Percentiles rank a stretch among this genome's conserved stretches.
phyloP scores from a whole-genome alignment of 768 basidiomycete genomes.

The Mycena latifolia region DNA sequence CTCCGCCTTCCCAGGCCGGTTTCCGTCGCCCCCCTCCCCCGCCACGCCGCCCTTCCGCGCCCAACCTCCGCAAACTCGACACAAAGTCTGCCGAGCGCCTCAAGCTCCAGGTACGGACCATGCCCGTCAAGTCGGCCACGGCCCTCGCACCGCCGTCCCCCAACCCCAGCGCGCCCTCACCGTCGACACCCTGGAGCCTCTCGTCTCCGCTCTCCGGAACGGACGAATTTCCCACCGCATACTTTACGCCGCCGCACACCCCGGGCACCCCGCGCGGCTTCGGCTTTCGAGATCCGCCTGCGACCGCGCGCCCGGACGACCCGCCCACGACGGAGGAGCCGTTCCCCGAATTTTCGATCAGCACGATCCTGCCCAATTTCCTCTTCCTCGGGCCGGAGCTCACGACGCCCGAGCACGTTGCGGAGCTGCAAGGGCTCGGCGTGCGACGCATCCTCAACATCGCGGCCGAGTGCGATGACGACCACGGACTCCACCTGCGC shows the following conservation, averaged over 20 bases:
- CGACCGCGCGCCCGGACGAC: conserved; percentile 52
- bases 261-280: conserved; percentile 62
- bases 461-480: conserved; percentile 90
- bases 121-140: conserved; percentile 63
- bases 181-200: conserved; percentile 58
- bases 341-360: conserved; percentile 81
- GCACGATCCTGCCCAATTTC: conserved; percentile 92
- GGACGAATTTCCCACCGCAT: conserved; percentile 60
- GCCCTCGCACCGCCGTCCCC: conserved; percentile 47
- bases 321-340: conserved; percentile 73
- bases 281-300: conserved; percentile 31
- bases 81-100: conserved; percentile 52
- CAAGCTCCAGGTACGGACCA: conserved; percentile 71
- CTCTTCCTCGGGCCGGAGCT: conserved; percentile 93
- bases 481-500: conserved; percentile 76
- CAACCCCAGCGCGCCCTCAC: conserved; percentile 71
- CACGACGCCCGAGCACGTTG: conserved; percentile 78
- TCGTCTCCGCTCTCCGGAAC: conserved; percentile 47
- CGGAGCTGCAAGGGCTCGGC: conserved; percentile 78
- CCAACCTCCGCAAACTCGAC: conserved; percentile 71
- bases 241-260: conserved; percentile 67
- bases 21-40: conserved; percentile 67
- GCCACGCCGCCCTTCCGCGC: conserved; percentile 70
- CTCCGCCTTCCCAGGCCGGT: conserved; percentile 72
- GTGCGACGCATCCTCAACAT: conserved; percentile 93